A percentile compares a stretch with the other conserved stretches of the same genome.
phyloP scores from a whole-genome alignment of 495 filamentous ascomycete species.

The Acidiella bohemica region DNA sequence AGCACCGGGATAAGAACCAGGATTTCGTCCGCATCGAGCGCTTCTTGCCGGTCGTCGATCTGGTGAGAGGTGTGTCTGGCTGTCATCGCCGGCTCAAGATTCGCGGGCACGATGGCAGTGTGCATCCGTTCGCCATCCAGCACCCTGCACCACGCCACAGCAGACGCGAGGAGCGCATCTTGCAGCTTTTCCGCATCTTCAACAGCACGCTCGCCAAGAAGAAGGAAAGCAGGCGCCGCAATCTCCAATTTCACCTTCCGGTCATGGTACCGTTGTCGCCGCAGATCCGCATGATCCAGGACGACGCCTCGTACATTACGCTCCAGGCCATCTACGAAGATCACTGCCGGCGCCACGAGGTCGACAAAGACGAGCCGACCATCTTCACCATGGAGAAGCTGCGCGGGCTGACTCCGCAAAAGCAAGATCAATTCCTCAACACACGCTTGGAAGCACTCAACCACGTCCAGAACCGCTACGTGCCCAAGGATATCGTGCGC shows the following conservation, averaged over 20 bases:
- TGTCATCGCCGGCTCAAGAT: conserved; percentile 91
- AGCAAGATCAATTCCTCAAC: conserved; percentile 49
- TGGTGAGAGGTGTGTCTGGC: conserved; percentile 73
- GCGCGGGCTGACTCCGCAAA: conserved; percentile 41
- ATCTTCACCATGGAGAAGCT: conserved; percentile 91
- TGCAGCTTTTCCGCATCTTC: conserved; percentile 96
- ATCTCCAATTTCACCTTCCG: conserved; percentile 89
- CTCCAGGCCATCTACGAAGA: conserved; percentile 92
- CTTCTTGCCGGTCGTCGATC: conserved; percentile 85
- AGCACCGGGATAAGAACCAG: conserved; percentile 95
- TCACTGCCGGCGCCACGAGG: conserved; percentile 70
- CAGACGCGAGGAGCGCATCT: conserved; percentile 81
- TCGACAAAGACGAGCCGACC: conserved; percentile 88
- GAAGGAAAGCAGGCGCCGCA: conserved; percentile 86
- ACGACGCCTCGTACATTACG: conserved; percentile 87
- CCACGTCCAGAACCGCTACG: conserved; percentile 83
- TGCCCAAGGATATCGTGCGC: conserved; percentile 62
- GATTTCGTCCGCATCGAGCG: conserved; percentile 95
- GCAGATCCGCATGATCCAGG: conserved; percentile 82
- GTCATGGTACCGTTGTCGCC: conserved; percentile 89
- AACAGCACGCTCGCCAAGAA: conserved; percentile 78
- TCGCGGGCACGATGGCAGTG: conserved; percentile 90
- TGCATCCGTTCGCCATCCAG: conserved; percentile 90
- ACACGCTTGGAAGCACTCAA: conserved; percentile 70
- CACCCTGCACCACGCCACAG: conserved; percentile 85